A percentile compares a stretch with the other conserved stretches of the same genome.
Evolutionary conservation across 2,329 filamentous ascomycete species (phyloP).

Genomic region (Fusarium irregulare): DNA sequence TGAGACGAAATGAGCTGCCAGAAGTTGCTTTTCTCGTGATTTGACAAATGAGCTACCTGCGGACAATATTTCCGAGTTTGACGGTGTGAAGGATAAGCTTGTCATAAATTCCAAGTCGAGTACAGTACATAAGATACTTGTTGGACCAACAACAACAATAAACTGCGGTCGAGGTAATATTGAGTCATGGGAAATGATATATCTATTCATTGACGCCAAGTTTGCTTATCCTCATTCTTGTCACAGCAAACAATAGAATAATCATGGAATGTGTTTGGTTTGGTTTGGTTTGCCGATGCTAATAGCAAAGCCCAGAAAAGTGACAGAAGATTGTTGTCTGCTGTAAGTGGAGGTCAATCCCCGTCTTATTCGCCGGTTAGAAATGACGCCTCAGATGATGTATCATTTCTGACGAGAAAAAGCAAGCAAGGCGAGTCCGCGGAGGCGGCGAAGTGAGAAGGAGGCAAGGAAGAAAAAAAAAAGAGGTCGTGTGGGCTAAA

Average conservation of each 20-base stretch:
- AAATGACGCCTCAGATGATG: conserved; percentile 27
- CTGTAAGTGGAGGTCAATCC: conserved; percentile 7
- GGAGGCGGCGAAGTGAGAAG: conserved; percentile 21
- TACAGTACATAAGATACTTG: not conserved
- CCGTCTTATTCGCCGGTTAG: conserved; percentile 12
- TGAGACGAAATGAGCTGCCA: conserved; percentile 13
- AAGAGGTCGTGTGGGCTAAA: not conserved
- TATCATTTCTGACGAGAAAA: conserved; percentile 26
- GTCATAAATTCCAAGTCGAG: not conserved
- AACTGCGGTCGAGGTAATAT: not conserved
- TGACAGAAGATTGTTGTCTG: conserved; percentile 1
- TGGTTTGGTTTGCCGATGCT: not conserved
- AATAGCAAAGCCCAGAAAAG: not conserved
- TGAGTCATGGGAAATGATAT: not conserved
- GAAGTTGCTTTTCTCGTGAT: conserved; percentile 26
- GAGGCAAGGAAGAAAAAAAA: not conserved
- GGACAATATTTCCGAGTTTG: not conserved
- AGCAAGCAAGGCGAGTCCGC: conserved; percentile 2
- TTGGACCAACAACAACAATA: not conserved
- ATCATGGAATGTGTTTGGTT: conserved; percentile 8
- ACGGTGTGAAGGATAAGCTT: not conserved
- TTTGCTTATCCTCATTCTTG: not conserved
- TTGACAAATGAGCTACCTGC: not conserved
- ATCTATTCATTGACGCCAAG: not conserved
- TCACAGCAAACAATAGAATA: not conserved